Percentiles rank a stretch among this genome's conserved stretches.
Evolutionary conservation across 2,329 filamentous ascomycete species (phyloP).

Genomic region (Clarireedia monteithiana): DNA sequence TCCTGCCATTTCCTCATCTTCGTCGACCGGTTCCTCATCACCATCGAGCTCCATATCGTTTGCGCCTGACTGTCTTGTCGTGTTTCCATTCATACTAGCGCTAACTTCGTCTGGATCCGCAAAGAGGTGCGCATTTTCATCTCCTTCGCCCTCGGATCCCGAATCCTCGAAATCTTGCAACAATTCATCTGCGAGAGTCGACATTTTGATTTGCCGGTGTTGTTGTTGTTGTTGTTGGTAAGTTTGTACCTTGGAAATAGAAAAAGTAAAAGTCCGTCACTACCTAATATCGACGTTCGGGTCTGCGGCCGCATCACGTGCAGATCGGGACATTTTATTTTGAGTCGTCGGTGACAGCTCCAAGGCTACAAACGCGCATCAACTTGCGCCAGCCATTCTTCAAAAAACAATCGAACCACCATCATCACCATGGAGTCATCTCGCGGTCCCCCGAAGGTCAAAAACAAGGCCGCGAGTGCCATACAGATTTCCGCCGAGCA

Average conservation of each 20-base stretch:
- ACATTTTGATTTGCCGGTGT: constrained; percentile 47
- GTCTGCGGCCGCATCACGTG: constrained; percentile 9
- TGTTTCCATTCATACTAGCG: constrained; percentile 28
- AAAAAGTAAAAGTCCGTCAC: too few species aligned
- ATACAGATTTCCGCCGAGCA: constrained; percentile 94
- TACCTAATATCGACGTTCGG: background rate
- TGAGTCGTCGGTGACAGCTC: background rate
- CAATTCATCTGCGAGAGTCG: constrained; percentile 86
- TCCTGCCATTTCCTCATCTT: constrained; percentile 50
- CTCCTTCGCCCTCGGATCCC: constrained; percentile 65
- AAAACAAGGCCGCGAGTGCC: constrained; percentile 93
- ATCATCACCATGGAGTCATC: constrained; percentile 69
- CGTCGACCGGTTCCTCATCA: constrained; percentile 50
- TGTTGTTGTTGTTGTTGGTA: constrained; percentile 1
- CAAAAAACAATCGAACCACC: background rate
- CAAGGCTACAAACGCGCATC: background rate
- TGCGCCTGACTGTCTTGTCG: constrained; percentile 26
- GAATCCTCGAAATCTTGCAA: constrained; percentile 87
- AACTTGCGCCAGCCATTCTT: constrained; percentile 4
- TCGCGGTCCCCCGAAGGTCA: constrained; percentile 89
- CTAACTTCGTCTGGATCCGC: constrained; percentile 35
- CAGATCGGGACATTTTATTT: background rate
- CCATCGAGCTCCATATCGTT: constrained; percentile 52
- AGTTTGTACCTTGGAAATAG: background rate
- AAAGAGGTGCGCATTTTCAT: constrained; percentile 41